A percentile compares a stretch with the other conserved stretches of the same genome.
Conservation (phyloP, 148 eudicot species). For the Spergularia bocconei region DNA sequence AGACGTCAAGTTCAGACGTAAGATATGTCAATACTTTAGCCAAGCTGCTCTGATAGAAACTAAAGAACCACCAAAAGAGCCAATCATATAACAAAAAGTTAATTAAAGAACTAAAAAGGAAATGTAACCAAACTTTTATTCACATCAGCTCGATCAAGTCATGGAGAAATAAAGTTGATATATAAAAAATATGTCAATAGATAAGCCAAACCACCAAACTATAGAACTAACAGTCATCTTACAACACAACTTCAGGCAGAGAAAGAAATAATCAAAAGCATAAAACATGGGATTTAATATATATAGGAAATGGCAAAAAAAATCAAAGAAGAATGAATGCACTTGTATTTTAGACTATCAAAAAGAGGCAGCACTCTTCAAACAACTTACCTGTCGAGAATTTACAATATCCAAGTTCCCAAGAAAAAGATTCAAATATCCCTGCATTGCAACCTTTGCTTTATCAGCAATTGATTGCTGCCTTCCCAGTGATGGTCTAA, state of each 20-base stretch:
- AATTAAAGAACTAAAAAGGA: neutral
- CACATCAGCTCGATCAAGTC: neutral
- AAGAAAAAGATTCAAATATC: slow-evolving; percentile 44
- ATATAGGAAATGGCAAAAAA: neutral
- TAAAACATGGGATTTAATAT: neutral
- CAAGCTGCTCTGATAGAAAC: neutral
- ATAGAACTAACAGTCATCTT: neutral
- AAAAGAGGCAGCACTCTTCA: neutral
- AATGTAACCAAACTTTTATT: neutral
- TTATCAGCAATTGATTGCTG: slow-evolving; percentile 43
- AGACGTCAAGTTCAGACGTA: neutral
- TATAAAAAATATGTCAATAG: neutral
- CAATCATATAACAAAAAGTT: neutral
- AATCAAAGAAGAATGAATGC: slow-evolving; percentile 1
- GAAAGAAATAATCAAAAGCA: neutral
- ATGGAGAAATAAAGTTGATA: too few relatives aligned
- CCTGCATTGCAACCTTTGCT: slow-evolving; percentile 51
- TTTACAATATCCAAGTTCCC: slow-evolving; percentile 47
- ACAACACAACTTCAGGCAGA: neutral
- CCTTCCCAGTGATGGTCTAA: slow-evolving; percentile 39
- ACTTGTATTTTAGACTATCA: neutral
- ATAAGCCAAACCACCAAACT: neutral
- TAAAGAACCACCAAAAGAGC: neutral
- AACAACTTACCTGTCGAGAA: slow-evolving; percentile 41
- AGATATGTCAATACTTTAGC: neutral